Evolutionary conservation across 2,329 filamentous ascomycete genomes (phyloP), one percentile per base, ranked within the genome.

Genomic region (Phaeosphaeria sp.): DNA sequence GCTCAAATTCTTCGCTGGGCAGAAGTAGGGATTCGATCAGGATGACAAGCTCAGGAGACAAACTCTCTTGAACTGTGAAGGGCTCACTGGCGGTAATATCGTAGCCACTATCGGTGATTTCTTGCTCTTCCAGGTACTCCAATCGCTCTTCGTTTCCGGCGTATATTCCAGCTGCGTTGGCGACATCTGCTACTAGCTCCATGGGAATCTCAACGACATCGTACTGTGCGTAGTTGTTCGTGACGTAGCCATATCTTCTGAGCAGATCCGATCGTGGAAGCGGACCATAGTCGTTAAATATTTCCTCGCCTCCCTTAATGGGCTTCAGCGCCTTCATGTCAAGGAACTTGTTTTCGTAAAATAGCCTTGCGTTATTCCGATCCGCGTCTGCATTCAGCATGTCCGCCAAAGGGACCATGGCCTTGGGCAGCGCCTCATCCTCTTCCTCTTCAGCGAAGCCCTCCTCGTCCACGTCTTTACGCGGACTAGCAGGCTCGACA

Each of bases 331-430:
- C 83, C 22, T 88, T 90, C 75, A 95, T 94, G 2, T 88, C 87
- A 8, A 96, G 81, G 11, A 73, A 77, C 46, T 81, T 78, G 55
- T 84, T 80, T 62, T 87, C 85, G 72, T 89, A 86, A 68, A 86
- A 87, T 0, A 89, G 81, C 45, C 85, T 84, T 20, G 87, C 84
- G 66, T 97, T 96, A 76, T 95, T 95, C 63, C 81, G 79, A 61
- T 92, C 88, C 4, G 91, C 92, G 74, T 97, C 91, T 0, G 93
- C 92, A 69, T 96, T 97, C 30, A 97, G 83, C 71, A 96, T 89
- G 73, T 97, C 93, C 1, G 93, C 93, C 81, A 97, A 86, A 1
- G 93, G 92, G 0, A 97, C 90, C 91, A 97, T 95, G 51, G 91
- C 93, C 78, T 96, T 91, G 18, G 84, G 80, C 4, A 82, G 67